Evolutionary conservation across 306 rosid genomes (phyloP).

Genomic region (Cucumis cinereus): DNA sequence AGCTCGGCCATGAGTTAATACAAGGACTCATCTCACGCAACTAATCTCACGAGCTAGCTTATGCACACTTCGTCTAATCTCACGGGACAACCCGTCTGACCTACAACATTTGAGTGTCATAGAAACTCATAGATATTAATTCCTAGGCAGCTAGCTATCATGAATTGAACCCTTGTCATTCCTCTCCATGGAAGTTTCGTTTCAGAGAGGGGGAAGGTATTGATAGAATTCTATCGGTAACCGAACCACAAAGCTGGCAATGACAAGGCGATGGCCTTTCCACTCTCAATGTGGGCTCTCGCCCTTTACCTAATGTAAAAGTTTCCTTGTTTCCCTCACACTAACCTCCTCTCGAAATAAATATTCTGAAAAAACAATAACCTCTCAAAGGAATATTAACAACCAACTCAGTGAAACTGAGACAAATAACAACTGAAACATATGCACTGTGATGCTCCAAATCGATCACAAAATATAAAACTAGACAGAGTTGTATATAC

Average conservation of each 20-base stretch:
- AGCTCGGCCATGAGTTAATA: neutral
- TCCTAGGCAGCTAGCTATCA: too few relatives aligned
- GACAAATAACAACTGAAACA: neutral
- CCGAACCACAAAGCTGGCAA: too few relatives aligned
- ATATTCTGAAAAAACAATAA: neutral
- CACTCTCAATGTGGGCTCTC: neutral
- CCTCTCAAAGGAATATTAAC: neutral
- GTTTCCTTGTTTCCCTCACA: neutral
- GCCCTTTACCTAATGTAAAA: neutral
- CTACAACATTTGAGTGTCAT: too few relatives aligned
- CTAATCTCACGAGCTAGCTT: too few relatives aligned
- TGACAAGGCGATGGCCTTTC: neutral
- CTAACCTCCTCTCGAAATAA: neutral
- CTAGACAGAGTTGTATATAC: neutral
- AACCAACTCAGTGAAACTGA: neutral
- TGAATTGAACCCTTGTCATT: too few relatives aligned
- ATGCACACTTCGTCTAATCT: too few relatives aligned
- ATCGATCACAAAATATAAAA: neutral
- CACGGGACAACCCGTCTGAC: too few relatives aligned
- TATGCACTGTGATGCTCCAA: neutral
- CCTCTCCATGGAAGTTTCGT: too few relatives aligned
- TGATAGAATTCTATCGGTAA: too few relatives aligned
- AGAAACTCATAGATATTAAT: too few relatives aligned
- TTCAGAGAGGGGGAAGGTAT: too few relatives aligned
- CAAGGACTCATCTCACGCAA: too few relatives aligned